These are phyloP conservation scores for Triangularia setosa DNA, from an alignment of 2,329 filamentous ascomycete genomes.

Conservation along the genomic window DNA sequence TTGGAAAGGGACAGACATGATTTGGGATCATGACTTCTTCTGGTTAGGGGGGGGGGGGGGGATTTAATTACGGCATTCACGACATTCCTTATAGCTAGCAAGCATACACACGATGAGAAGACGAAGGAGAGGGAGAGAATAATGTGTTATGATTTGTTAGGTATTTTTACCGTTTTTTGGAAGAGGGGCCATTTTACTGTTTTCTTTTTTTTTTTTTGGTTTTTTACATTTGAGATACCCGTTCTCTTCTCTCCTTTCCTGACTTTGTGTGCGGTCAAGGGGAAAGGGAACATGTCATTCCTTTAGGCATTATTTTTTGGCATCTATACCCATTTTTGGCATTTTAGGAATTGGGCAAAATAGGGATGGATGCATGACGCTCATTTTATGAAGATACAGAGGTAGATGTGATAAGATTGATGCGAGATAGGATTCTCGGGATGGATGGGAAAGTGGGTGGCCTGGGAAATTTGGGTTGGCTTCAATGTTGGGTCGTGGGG, in stretches of 20 bases:
- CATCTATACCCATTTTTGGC: neutral
- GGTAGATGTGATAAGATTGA: neutral
- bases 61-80: neutral
- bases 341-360: neutral
- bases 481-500: neutral
- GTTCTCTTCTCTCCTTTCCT: neutral
- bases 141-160: neutral
- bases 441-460: neutral
- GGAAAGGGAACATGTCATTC: neutral
- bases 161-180: neutral
- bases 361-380: neutral
- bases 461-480: neutral
- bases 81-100: conserved; percentile 1
- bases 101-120: neutral
- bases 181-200: neutral
- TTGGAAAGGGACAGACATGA: neutral
- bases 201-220: neutral
- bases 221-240: conserved; percentile 4
- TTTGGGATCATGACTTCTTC: neutral
- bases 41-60: too few relatives aligned
- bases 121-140: neutral
- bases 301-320: neutral
- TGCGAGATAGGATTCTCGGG: too few relatives aligned
- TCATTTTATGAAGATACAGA: neutral
- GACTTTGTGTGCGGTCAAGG: neutral